Evolutionary conservation across 176 grass and related monocot genomes (phyloP).

Genomic region (Cenchrus americanus): DNA sequence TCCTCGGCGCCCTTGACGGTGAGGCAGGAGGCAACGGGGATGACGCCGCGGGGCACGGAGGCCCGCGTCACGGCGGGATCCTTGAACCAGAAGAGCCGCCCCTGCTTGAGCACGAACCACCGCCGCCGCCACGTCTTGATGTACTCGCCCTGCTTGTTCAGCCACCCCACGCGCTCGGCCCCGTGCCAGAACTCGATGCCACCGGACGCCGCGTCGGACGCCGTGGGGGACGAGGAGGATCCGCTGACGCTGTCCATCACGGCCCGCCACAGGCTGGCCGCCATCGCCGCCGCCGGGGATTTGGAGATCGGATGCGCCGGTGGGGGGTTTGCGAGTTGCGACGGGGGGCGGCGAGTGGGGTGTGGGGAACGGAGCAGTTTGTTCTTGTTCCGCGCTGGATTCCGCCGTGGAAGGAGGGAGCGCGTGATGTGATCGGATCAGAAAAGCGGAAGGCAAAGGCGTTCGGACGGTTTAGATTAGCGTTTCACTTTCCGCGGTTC

Average conservation of each 20-base stretch:
- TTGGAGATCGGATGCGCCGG: slow-evolving; percentile 33
- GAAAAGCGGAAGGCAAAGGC: background rate
- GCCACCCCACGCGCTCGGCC: slow-evolving; percentile 75
- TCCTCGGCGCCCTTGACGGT: slow-evolving; percentile 98
- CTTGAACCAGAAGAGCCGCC: slow-evolving; percentile 99
- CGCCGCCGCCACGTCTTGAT: slow-evolving; percentile 99
- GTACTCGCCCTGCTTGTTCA: slow-evolving; percentile 96
- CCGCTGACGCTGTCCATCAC: slow-evolving; percentile 45
- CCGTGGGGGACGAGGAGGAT: slow-evolving; percentile 29
- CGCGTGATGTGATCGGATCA: background rate
- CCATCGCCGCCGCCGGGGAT: slow-evolving; percentile 43
- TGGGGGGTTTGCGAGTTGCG: background rate
- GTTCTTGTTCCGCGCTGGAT: slow-evolving; percentile 1
- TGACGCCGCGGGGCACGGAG: slow-evolving; percentile 78
- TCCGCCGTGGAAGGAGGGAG: background rate
- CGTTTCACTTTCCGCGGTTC: background rate
- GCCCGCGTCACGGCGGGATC: slow-evolving; percentile 67
- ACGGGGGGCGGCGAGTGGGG: slow-evolving; percentile 8
- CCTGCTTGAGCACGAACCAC: slow-evolving; percentile 98
- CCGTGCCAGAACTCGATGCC: slow-evolving; percentile 93
- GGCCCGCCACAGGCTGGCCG: slow-evolving; percentile 75
- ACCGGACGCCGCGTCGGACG: slow-evolving; percentile 37
- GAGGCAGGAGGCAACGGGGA: slow-evolving; percentile 85
- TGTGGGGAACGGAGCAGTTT: background rate
- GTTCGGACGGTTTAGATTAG: background rate